phyloP scores from a whole-genome alignment of 2,329 filamentous ascomycete species.

The Diaporthe caulivora region DNA sequence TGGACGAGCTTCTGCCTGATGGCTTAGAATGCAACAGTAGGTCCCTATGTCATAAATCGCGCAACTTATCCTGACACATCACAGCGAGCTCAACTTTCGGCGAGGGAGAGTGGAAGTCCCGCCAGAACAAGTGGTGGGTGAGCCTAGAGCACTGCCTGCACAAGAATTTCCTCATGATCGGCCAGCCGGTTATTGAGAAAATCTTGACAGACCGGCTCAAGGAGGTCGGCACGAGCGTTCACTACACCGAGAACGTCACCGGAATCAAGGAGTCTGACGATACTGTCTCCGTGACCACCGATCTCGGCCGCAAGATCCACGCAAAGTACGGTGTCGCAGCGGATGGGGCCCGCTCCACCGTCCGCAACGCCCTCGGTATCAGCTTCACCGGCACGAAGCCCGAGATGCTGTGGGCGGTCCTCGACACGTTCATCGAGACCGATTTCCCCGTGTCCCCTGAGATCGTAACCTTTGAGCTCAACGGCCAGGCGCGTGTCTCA shows the following conservation, averaged over 20 bases:
- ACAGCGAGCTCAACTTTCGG: constrained; percentile 56
- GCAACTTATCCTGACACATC: not conserved
- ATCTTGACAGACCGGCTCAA: constrained; percentile 52
- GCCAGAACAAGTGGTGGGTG: constrained; percentile 62
- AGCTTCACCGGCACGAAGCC: constrained; percentile 60
- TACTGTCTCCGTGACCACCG: constrained; percentile 46
- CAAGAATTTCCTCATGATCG: constrained; percentile 64
- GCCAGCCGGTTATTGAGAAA: constrained; percentile 59
- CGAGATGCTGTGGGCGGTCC: constrained; percentile 62
- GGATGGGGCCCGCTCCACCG: constrained; percentile 63
- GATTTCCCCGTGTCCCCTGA: constrained; percentile 60
- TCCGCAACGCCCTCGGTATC: constrained; percentile 56
- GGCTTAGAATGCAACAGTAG: constrained; percentile 64
- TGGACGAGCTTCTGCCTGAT: constrained; percentile 55
- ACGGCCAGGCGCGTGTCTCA: constrained; percentile 59
- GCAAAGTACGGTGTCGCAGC: constrained; percentile 62
- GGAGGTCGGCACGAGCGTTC: constrained; percentile 43
- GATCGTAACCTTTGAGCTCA: constrained; percentile 61
- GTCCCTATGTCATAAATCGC: not conserved
- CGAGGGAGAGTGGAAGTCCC: constrained; percentile 59
- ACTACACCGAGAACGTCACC: constrained; percentile 54
- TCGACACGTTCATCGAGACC: constrained; percentile 63
- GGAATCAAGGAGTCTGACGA: constrained; percentile 46
- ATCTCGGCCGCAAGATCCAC: constrained; percentile 48
- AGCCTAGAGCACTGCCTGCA: constrained; percentile 57